Percentiles rank a stretch among this genome's conserved stretches.
Conservation (phyloP, 1,139 yeast genomes). For the Nakaseomyces delphensis region DNA sequence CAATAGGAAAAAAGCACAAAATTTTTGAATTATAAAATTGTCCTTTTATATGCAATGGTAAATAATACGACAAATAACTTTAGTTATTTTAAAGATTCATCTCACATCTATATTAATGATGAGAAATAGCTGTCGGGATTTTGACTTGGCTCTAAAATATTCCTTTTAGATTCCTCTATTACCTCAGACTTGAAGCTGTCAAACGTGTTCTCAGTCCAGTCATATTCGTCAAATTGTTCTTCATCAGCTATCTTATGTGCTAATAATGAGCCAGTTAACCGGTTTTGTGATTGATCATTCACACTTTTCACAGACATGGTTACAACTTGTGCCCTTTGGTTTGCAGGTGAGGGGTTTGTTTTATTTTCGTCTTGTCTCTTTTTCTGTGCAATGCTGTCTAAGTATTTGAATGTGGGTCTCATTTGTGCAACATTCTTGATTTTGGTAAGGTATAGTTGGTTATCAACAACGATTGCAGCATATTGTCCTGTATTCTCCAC, state of each 20-base stretch:
- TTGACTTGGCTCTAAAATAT: slow-evolving; percentile 18
- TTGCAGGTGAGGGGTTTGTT: slow-evolving; percentile 38
- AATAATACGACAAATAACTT: background rate
- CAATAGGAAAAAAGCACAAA: too few relatives aligned
- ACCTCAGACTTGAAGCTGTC: slow-evolving; percentile 26
- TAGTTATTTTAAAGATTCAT: background rate
- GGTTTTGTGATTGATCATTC: slow-evolving; percentile 46
- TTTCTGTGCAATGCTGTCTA: slow-evolving; percentile 43
- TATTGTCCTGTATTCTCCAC: slow-evolving; percentile 50
- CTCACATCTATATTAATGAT: slow-evolving; percentile 2
- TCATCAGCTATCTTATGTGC: slow-evolving; percentile 71
- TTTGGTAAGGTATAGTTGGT: slow-evolving; percentile 55
- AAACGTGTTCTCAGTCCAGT: slow-evolving; percentile 27
- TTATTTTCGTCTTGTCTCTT: slow-evolving; percentile 33
- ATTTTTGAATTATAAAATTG: background rate
- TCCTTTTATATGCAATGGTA: background rate
- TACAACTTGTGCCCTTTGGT: slow-evolving; percentile 51
- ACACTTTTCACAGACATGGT: slow-evolving; percentile 70
- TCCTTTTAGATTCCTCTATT: slow-evolving; percentile 19
- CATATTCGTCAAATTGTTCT: slow-evolving; percentile 43
- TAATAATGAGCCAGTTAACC: slow-evolving; percentile 70
- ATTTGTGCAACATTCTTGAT: slow-evolving; percentile 65
- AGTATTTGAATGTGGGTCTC: slow-evolving; percentile 71
- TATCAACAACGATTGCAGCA: slow-evolving; percentile 42
- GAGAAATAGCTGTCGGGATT: slow-evolving; percentile 8